These are phyloP conservation scores for Phlegmacium glaucopus DNA, from an alignment of 768 basidiomycete genomes.

Conservation along the genomic window DNA sequence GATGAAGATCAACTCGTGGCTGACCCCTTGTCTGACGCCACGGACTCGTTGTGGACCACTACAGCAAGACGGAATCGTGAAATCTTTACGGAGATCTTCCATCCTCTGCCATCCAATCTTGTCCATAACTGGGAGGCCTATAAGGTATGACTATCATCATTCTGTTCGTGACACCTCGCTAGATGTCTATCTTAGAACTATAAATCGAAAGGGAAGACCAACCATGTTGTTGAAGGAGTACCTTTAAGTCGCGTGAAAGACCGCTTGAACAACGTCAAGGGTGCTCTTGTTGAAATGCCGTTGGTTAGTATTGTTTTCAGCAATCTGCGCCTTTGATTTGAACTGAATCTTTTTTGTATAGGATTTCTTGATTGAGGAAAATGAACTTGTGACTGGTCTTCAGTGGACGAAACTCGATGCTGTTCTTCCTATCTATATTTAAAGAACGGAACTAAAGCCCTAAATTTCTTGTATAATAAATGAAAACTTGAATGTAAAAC, in stretches of 20 bases:
- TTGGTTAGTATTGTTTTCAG: no score
- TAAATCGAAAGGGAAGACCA: slow-evolving; percentile 71
- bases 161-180: neutral
- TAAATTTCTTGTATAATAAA: no score
- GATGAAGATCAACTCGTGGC: slow-evolving; percentile 65
- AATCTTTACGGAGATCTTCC: slow-evolving; percentile 84
- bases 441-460: no score
- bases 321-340: no score
- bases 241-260: slow-evolving; percentile 69
- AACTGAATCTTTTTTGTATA: no score
- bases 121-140: slow-evolving; percentile 79
- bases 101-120: slow-evolving; percentile 80
- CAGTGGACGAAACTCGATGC: slow-evolving; percentile 78
- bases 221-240: slow-evolving; percentile 75
- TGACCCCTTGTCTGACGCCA: slow-evolving; percentile 69
- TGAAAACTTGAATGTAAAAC: no score
- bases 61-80: slow-evolving; percentile 81
- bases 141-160: slow-evolving; percentile 44
- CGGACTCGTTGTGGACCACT: slow-evolving; percentile 56
- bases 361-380: slow-evolving; percentile 86
- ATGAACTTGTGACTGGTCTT: slow-evolving; percentile 62
- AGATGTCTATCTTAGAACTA: no score
- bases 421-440: slow-evolving; percentile 78
- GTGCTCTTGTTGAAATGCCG: slow-evolving; percentile 74
- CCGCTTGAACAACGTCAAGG: slow-evolving; percentile 64